Evolutionary conservation across 2,329 filamentous ascomycete species (phyloP), one percentile per base, ranked within the genome.

Genomic region (Truncatella angustata): DNA sequence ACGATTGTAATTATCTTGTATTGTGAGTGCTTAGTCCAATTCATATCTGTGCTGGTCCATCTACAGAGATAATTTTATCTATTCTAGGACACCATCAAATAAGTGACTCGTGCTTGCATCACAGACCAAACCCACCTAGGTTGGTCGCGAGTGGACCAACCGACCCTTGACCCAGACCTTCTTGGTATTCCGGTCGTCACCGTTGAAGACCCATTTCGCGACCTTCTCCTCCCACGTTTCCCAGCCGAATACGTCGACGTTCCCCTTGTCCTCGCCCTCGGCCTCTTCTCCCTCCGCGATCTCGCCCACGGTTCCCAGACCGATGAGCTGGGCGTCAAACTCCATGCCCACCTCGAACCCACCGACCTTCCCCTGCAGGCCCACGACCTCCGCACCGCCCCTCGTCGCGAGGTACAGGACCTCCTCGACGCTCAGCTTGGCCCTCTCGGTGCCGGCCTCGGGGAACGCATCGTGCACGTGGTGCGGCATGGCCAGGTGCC

Each of bases 191-290:
- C 93, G 78, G 71, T 97, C 94, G 74, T 97, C 92, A 0, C 94
- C 94, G 58, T 84, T 88, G 72, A 89, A 99, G 55, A 97, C 76
- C 94, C 94, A 99, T 76, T 99, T 99, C 49, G 90, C 89, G 10
- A 97, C 73, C 63, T 77, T 83, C 63, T 97, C 90, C 35, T 87
- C 83, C 90, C 89, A 95, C n/a, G 66, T 82, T 78, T 97, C 93
- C 82, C 87, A 91, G 1, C 91, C 92, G 74, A 97, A 99, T 0
- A 97, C 69, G 69, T 97, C 91, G 0, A 97, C 90, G 43, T 86
- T 84, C 0, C 87, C 85, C 1, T 73, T 71, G 3, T 78, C 74
- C 1, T 59, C 61, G 4, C 43, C 54, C 18, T 58, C 63, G 3
- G 58, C 66, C 20, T 54, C 61, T 24, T 61, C 61, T 1, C 62